Evolutionary conservation across 169 alveolate genomes (phyloP).

Genomic region (Eimeria necatrix): DNA sequence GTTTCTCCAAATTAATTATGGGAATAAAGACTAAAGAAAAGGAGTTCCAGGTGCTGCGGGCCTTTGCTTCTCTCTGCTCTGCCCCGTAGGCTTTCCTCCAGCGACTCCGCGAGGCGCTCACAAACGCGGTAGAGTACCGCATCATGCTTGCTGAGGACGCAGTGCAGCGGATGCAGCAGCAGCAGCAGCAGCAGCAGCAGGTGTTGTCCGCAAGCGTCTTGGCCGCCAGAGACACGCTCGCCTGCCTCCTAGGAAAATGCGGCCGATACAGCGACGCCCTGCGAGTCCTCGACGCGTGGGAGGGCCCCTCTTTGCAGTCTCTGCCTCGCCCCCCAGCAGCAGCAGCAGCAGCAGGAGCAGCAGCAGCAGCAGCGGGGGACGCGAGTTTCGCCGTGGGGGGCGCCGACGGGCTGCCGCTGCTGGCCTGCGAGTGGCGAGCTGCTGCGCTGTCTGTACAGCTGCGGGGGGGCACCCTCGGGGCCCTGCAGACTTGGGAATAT

Average conservation of each 20-base stretch:
- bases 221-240: constrained; percentile 7
- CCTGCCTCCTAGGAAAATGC: neutral
- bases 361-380: neutral
- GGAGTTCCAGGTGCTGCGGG: no score
- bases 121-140: constrained; percentile 59
- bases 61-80: neutral
- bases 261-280: constrained; percentile 12
- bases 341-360: constrained; percentile 6
- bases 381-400: neutral
- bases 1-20: no score
- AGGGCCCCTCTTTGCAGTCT: neutral
- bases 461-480: neutral
- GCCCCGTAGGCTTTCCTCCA: constrained; percentile 36
- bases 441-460: neutral
- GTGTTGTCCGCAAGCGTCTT: neutral
- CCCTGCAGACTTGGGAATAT: neutral
- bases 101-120: constrained; percentile 58
- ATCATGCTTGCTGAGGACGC: constrained; percentile 38
- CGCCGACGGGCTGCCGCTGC: neutral
- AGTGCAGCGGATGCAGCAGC: constrained; percentile 77
- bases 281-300: constrained; percentile 26
- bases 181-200: constrained; percentile 61
- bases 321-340: neutral
- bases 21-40: no score
- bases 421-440: constrained; percentile 11